Evolutionary conservation across 2,329 filamentous ascomycete species (phyloP).

Genomic region (Penicillium sp.): DNA sequence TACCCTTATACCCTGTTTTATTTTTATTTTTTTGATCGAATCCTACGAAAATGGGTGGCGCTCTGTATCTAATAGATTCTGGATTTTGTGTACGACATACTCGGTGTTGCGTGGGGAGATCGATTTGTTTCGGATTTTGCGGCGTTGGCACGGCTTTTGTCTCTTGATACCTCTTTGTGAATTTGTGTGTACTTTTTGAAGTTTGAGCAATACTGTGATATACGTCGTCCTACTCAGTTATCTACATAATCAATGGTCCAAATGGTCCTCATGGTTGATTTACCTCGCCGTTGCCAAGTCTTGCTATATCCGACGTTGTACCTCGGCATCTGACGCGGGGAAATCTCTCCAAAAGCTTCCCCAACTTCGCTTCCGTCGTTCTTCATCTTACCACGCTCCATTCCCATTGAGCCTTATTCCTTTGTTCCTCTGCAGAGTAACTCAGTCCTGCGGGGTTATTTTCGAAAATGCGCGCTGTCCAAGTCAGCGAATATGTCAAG

Average conservation of each 20-base stretch:
- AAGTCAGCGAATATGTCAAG: constrained; percentile 72
- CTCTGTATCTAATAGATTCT: constrained; percentile 13
- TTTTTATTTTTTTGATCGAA: constrained; percentile 2
- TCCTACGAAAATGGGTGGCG: constrained; percentile 16
- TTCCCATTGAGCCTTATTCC: neutral
- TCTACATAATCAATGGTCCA: neutral
- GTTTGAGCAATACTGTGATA: neutral
- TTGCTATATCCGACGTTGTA: constrained; percentile 17
- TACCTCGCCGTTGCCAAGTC: neutral
- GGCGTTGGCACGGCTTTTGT: constrained; percentile 8
- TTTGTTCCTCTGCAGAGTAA: neutral
- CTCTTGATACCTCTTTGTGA: constrained; percentile 13
- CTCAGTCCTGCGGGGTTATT: neutral
- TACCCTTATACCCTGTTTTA: constrained; percentile 8
- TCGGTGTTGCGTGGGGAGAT: constrained; percentile 13
- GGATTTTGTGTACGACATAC: constrained; percentile 15
- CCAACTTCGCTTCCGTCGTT: neutral
- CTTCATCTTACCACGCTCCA: neutral
- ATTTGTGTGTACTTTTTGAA: neutral
- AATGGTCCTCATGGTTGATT: neutral
- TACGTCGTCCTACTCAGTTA: neutral
- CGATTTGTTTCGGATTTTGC: constrained; percentile 1
- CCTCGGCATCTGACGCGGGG: constrained; percentile 26
- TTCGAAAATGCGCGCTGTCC: constrained; percentile 70
- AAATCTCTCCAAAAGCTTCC: constrained; percentile 1